A percentile compares a stretch with the other conserved stretches of the same genome.
Conservation (phyloP, 148 eudicot genomes). For the Euryodendron excelsum region DNA sequence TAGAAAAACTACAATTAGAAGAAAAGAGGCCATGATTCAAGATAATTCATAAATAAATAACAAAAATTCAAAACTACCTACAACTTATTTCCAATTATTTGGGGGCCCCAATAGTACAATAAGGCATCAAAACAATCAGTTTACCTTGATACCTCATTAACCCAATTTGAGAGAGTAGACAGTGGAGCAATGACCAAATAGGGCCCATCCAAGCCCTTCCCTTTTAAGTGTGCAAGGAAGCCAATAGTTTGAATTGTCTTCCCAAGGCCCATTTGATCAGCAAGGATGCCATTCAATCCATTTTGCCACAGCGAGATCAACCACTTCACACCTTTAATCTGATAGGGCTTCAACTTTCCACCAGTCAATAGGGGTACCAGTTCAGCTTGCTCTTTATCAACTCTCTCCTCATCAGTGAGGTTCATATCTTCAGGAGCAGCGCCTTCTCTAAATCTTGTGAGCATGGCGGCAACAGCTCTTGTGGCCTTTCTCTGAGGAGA, state of each 20-base stretch:
- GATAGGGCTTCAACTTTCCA: slow-evolving; percentile 84
- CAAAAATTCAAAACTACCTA: not conserved
- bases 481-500: slow-evolving; percentile 68
- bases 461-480: slow-evolving; percentile 97
- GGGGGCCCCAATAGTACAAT: not conserved
- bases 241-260: slow-evolving; percentile 97
- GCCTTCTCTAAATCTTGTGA: slow-evolving; percentile 76
- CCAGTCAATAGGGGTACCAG: slow-evolving; percentile 86
- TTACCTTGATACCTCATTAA: slow-evolving; percentile 78
- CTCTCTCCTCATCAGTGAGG: slow-evolving; percentile 70
- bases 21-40: not conserved
- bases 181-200: slow-evolving; percentile 94
- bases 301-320: slow-evolving; percentile 96
- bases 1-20: not conserved
- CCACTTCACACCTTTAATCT: slow-evolving; percentile 96
- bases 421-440: slow-evolving; percentile 48
- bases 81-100: too few relatives aligned
- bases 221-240: slow-evolving; percentile 87
- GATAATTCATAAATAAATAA: not conserved
- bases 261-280: slow-evolving; percentile 99
- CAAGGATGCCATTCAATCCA: slow-evolving; percentile 95
- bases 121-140: not conserved
- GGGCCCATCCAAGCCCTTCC: slow-evolving; percentile 91
- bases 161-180: slow-evolving; percentile 96
- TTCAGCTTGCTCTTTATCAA: slow-evolving; percentile 82